Conservation (phyloP, 2,329 filamentous ascomycete species). For the Xylariales sp. region DNA sequence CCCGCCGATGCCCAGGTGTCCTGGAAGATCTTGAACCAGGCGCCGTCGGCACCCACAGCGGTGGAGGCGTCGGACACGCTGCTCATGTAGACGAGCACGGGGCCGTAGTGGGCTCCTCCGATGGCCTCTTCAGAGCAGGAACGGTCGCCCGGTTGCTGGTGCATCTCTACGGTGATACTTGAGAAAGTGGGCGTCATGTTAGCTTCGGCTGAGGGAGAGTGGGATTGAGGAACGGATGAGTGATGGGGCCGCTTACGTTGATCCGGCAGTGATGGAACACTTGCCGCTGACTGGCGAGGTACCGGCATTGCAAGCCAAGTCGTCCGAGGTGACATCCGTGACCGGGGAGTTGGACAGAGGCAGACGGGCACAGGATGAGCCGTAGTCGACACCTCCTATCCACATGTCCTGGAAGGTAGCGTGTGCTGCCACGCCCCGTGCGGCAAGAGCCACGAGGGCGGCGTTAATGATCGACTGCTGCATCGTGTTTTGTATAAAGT, state of each 20-base stretch:
- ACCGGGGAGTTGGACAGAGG: slow-evolving; percentile 37
- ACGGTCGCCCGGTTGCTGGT: slow-evolving; percentile 41
- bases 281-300: slow-evolving; percentile 24
- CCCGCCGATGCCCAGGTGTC: slow-evolving; percentile 38
- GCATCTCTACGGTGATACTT: slow-evolving; percentile 26
- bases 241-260: too few species aligned
- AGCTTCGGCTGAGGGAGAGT: too few species aligned
- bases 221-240: too few species aligned
- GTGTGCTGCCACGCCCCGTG: slow-evolving; percentile 35
- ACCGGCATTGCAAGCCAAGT: slow-evolving; percentile 36
- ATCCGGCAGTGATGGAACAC: slow-evolving; percentile 26
- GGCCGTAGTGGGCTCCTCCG: slow-evolving; percentile 50
- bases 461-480: slow-evolving; percentile 22
- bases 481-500: slow-evolving; percentile 24
- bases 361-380: slow-evolving; percentile 16
- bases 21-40: slow-evolving; percentile 51
- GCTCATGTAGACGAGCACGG: slow-evolving; percentile 47
- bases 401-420: slow-evolving; percentile 48
- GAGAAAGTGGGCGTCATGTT: slow-evolving; percentile 6
- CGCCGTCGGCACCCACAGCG: slow-evolving; percentile 31
- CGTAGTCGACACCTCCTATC: slow-evolving; percentile 37
- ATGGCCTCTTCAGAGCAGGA: slow-evolving; percentile 43
- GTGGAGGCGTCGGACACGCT: slow-evolving; percentile 43
- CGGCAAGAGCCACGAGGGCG: slow-evolving; percentile 24
- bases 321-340: slow-evolving; percentile 28